Evolutionary conservation across 2,329 filamentous ascomycete species (phyloP).

Genomic region (Xylariaceae sp.): DNA sequence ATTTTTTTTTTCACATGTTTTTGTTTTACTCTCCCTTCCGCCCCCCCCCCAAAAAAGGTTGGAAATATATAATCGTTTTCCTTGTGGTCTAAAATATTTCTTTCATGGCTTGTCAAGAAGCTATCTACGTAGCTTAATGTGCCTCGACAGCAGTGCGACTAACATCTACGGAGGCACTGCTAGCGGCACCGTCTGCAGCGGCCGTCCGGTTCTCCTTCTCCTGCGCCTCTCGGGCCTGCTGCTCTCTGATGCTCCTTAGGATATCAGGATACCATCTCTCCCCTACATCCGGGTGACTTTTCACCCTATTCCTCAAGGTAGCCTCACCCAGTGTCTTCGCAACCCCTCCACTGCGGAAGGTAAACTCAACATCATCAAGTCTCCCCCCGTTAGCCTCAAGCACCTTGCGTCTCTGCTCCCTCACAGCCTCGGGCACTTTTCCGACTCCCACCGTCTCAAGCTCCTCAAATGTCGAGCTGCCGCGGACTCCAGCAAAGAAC

Average conservation of each 20-base stretch:
- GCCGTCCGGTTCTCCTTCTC: conserved; percentile 23
- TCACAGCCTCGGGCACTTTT: conserved; percentile 57
- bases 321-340: conserved; percentile 73
- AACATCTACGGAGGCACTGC: too few relatives aligned
- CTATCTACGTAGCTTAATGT: too few relatives aligned
- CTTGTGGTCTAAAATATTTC: too few relatives aligned
- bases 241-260: conserved; percentile 52
- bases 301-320: conserved; percentile 77
- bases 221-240: conserved; percentile 46
- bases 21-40: too few relatives aligned
- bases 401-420: conserved; percentile 57
- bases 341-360: conserved; percentile 67
- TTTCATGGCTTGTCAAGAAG: too few relatives aligned
- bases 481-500: conserved; percentile 83
- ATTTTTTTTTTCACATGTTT: too few relatives aligned
- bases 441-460: conserved; percentile 61
- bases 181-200: too few relatives aligned
- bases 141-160: conserved; percentile 39
- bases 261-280: conserved; percentile 74
- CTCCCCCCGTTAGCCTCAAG: conserved; percentile 51
- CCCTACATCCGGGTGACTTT: conserved; percentile 83
- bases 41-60: too few relatives aligned
- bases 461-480: conserved; percentile 75
- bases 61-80: too few relatives aligned
- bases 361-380: conserved; percentile 79